These are phyloP conservation scores for Stagonosporopsis chrysanthemi DNA, from an alignment of 2,329 filamentous ascomycete species.

Conservation along the genomic window DNA sequence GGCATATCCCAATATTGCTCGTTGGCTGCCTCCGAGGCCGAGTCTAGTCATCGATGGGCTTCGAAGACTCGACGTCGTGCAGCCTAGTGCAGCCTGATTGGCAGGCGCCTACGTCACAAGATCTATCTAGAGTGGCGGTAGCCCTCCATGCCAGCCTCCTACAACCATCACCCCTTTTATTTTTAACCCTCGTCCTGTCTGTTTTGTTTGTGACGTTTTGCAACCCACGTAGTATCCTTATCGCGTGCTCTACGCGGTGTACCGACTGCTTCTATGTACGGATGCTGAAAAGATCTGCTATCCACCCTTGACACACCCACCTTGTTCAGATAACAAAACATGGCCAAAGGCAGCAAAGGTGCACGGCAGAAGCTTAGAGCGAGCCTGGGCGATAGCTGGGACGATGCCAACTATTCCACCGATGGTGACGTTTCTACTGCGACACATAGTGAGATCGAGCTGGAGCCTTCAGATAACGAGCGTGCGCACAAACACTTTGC, in stretches of 20 bases:
- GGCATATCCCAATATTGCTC: not conserved
- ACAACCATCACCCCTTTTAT: slow-evolving; percentile 6
- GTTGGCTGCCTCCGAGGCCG: not conserved
- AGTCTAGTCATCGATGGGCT: not conserved
- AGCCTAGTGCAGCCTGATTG: slow-evolving; percentile 32
- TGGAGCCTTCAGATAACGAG: slow-evolving; percentile 33
- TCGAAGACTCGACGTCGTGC: not conserved
- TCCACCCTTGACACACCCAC: not conserved
- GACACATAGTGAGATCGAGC: slow-evolving; percentile 35
- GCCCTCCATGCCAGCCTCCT: slow-evolving; percentile 29
- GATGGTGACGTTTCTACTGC: slow-evolving; percentile 39
- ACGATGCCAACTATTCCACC: slow-evolving; percentile 39
- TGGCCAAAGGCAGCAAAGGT: slow-evolving; percentile 16
- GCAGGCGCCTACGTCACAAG: slow-evolving; percentile 38
- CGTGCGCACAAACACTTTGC: slow-evolving; percentile 19
- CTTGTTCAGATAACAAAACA: not conserved
- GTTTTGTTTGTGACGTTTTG: not conserved
- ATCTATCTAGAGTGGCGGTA: slow-evolving; percentile 29
- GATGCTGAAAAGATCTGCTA: not conserved
- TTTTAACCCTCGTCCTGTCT: slow-evolving; percentile 1
- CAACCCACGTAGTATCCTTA: not conserved
- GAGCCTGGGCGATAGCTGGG: slow-evolving; percentile 48
- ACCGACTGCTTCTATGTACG: not conserved
- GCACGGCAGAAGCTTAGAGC: slow-evolving; percentile 29
- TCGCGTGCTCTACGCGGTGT: not conserved